phyloP scores from a whole-genome alignment of 1,284 basidiomycete species.

The Marasmius fiardii region DNA sequence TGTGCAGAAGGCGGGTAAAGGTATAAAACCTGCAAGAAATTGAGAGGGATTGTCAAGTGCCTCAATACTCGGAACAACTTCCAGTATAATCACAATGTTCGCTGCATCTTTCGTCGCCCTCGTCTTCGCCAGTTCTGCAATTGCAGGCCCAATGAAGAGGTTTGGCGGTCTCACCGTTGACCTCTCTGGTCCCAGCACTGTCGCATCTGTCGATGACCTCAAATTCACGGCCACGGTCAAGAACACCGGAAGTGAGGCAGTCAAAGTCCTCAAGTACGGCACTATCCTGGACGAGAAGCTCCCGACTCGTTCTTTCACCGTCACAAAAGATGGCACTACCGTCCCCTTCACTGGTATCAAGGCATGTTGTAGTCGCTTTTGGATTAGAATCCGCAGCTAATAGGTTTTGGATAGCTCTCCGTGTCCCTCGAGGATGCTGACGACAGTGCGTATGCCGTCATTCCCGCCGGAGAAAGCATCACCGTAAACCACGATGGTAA shows the following conservation, averaged over 20 bases:
- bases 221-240: conserved; percentile 36
- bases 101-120: conserved; percentile 21
- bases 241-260: conserved; percentile 33
- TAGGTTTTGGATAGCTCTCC: background rate
- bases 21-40: background rate
- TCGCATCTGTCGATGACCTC: conserved; percentile 35
- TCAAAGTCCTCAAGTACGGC: conserved; percentile 39
- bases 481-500: conserved; percentile 36
- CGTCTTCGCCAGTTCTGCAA: conserved; percentile 23
- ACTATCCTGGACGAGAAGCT: conserved; percentile 39
- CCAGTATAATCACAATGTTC: conserved; percentile 2
- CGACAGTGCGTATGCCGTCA: conserved; percentile 36
- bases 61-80: background rate
- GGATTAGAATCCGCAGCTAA: background rate
- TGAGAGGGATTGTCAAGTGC: background rate
- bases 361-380: conserved; percentile 18
- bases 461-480: conserved; percentile 36
- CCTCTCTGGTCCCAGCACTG: conserved; percentile 26
- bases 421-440: conserved; percentile 16
- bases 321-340: conserved; percentile 34
- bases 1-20: background rate
- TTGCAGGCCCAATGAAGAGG: conserved; percentile 29
- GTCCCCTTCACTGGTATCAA: conserved; percentile 42
- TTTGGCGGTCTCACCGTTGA: conserved; percentile 28
- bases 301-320: conserved; percentile 40